These are phyloP conservation scores for Pterocarpus santalinus DNA, from an alignment of 306 rosid genomes.

Conservation along the genomic window DNA sequence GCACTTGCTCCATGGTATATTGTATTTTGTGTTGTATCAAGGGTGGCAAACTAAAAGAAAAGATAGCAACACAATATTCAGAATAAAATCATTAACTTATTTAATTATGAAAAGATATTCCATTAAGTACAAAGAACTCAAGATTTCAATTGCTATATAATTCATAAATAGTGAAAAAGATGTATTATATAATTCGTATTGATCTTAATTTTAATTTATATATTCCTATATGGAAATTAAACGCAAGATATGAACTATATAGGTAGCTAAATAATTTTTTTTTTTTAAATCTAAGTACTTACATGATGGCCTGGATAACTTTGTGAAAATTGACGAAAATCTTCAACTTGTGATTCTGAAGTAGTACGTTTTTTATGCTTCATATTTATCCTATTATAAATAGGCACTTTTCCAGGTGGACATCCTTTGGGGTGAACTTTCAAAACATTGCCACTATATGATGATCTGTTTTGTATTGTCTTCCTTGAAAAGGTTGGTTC, in stretches of 20 bases:
- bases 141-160: too few relatives aligned
- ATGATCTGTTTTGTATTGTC: neutral
- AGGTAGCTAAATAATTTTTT: too few relatives aligned
- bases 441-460: neutral
- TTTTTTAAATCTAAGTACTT: neutral
- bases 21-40: neutral
- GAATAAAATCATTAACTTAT: neutral
- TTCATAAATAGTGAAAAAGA: too few relatives aligned
- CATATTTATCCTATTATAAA: neutral
- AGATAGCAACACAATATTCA: neutral
- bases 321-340: neutral
- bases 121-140: too few relatives aligned
- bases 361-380: neutral
- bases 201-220: too few relatives aligned
- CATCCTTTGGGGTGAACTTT: neutral
- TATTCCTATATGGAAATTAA: too few relatives aligned
- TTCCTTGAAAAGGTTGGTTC: neutral
- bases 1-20: constrained; percentile 5
- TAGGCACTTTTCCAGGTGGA: neutral
- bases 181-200: too few relatives aligned
- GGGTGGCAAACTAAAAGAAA: neutral
- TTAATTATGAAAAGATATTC: too few relatives aligned
- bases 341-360: neutral
- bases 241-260: too few relatives aligned
- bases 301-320: neutral